Base-by-base conservation (phyloP, 164 flowering plant genomes). In the Annona cherimola region DNA sequence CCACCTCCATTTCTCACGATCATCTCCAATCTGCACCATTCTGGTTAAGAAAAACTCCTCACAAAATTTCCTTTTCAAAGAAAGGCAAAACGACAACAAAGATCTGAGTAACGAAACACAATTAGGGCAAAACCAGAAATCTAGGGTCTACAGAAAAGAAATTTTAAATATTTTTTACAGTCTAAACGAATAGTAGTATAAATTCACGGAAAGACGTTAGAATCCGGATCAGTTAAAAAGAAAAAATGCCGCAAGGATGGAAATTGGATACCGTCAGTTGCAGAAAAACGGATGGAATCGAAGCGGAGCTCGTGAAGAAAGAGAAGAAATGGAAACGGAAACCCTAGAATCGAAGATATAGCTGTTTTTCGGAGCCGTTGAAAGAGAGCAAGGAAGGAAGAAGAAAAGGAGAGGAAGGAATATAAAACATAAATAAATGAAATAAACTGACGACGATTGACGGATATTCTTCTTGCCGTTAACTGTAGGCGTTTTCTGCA, bases 301-400 rank as follows among this genome's bases (percentile, higher is more conserved):
- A 76, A 77, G 70, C 61, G 3, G 75, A 80, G 77, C 75, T 78
- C 82, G 74, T 77, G 75, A 54, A 61, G 71, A 69, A 55, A 46
- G 59, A 78, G 1, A 54, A 8, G 42, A 42, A 14, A 19, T 6
- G 66, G 44, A 62, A 70, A 63, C 69, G 40, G 72, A 45, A 81
- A 67, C 71, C 76, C 74, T 68, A 8, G 59, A 75, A 35, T 39
- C 72, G 50, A 66, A 75, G 66, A 70, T 68, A 77, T 26, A 72
- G 45, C 63, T 41, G 63, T 77, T 63, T 26, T 61, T 72, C 72
- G 63, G 83, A 75, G 73, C 93, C 96, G 96, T 90, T 89, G 90
- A 85, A 83, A 73, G 79, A 69, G 72, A 76, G 74, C 74, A 70
- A 82, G 73, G 79, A 66, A 70, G 57, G 45, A 64, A 14, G 1